These are phyloP conservation scores for Lavandula angustifolia DNA, from an alignment of 257 asterid species.

Conservation along the genomic window DNA sequence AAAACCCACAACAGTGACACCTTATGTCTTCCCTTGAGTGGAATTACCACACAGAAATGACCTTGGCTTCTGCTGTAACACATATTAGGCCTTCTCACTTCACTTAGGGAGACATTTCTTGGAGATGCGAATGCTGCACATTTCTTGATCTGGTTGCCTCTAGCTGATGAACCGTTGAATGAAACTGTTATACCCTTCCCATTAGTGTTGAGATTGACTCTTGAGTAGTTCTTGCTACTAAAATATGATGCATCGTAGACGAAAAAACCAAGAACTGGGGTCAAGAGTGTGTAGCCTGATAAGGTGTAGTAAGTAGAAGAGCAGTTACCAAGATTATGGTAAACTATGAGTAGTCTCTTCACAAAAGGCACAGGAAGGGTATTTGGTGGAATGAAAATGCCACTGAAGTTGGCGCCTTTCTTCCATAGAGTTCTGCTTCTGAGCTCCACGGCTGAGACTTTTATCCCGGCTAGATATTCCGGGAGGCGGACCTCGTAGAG, in stretches of 20 bases:
- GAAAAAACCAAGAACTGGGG: conserved; percentile 66
- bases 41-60: conserved; percentile 56
- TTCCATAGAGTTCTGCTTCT: conserved; percentile 69
- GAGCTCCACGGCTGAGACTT: conserved; percentile 52
- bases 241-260: conserved; percentile 58
- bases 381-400: conserved; percentile 55
- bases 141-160: conserved; percentile 24
- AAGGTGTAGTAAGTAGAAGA: conserved; percentile 57
- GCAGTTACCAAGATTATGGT: conserved; percentile 69
- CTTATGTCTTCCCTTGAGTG: conserved; percentile 34
- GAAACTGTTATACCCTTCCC: conserved; percentile 51
- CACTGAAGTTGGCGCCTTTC: conserved; percentile 67
- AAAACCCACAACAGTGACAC: conserved; percentile 46
- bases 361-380: conserved; percentile 67
- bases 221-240: conserved; percentile 37
- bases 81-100: conserved; percentile 34
- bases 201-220: conserved; percentile 56
- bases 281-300: conserved; percentile 58
- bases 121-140: conserved; percentile 58
- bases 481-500: conserved; percentile 68
- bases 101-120: conserved; percentile 47
- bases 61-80: conserved; percentile 60
- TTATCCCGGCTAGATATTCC: conserved; percentile 62
- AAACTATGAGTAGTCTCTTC: conserved; percentile 62
- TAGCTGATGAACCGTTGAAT: conserved; percentile 33